phyloP scores from a whole-genome alignment of 208 protist genomes.

The Acanthamoeba culbertsoni region DNA sequence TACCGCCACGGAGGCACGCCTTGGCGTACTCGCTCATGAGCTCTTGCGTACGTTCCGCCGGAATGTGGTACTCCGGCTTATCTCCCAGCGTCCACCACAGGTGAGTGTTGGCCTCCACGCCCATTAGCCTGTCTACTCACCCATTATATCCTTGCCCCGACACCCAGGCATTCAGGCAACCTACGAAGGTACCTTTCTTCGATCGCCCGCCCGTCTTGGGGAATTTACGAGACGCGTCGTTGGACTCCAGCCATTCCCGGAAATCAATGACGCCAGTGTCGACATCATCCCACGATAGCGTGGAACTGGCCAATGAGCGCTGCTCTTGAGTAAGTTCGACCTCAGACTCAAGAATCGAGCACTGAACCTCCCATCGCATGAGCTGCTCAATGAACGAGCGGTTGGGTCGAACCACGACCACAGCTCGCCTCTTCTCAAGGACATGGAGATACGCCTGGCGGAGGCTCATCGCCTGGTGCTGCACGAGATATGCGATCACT shows the following conservation, averaged over 20 bases:
- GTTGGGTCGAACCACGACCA: not conserved
- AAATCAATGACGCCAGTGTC: not conserved
- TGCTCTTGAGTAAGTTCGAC: not conserved
- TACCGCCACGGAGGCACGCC: not conserved
- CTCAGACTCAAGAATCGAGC: not conserved
- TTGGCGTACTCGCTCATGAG: slow-evolving; percentile 6
- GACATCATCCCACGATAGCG: slow-evolving; percentile 6
- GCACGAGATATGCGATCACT: not conserved
- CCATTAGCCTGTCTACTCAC: not conserved
- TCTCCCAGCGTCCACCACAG: slow-evolving; percentile 30
- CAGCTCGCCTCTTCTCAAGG: not conserved
- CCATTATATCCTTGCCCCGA: not conserved
- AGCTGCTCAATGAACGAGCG: not conserved
- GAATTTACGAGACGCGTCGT: not conserved
- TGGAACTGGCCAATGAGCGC: not conserved
- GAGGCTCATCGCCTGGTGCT: not conserved
- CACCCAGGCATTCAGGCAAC: not conserved
- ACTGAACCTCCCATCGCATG: not conserved
- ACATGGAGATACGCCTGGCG: not conserved
- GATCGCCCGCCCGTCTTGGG: not conserved
- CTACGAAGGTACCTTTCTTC: not conserved
- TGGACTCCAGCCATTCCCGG: not conserved
- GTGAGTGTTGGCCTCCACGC: not conserved
- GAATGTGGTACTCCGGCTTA: slow-evolving; percentile 8
- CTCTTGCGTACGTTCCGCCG: not conserved